phyloP scores from a whole-genome alignment of 2,329 filamentous ascomycete species.

The Trichoderma semiorbis region DNA sequence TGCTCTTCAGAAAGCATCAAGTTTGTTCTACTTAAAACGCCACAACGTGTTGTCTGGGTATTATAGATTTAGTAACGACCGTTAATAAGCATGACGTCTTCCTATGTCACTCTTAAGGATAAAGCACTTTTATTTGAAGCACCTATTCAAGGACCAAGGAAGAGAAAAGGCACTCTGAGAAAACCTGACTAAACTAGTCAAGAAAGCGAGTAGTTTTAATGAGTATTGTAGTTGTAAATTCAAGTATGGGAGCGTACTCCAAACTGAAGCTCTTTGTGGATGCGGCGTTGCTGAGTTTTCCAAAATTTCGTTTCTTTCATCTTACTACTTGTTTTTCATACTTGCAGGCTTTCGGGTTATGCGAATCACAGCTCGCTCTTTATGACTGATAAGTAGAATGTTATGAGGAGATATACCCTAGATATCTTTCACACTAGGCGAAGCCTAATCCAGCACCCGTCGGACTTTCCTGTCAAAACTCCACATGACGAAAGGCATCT shows the following conservation, averaged over 20 bases:
- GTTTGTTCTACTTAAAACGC: neutral
- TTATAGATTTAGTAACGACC: neutral
- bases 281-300: neutral
- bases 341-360: neutral
- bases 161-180: neutral
- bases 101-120: neutral
- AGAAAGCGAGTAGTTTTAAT: neutral
- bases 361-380: neutral
- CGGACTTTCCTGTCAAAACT: neutral
- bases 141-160: neutral
- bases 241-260: fast-evolving
- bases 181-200: neutral
- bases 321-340: neutral
- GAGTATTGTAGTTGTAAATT: neutral
- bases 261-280: neutral
- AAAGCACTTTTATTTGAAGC: neutral
- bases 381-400: neutral
- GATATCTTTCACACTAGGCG: neutral
- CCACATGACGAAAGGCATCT: neutral
- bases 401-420: neutral
- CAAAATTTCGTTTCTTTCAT: neutral
- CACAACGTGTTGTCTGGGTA: neutral
- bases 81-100: neutral
- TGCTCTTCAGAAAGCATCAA: neutral
- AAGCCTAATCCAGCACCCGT: neutral